Evolutionary conservation across 495 filamentous ascomycete genomes (phyloP), one percentile per base, ranked within the genome.

Genomic region (Aspergillus carlsbadensis): DNA sequence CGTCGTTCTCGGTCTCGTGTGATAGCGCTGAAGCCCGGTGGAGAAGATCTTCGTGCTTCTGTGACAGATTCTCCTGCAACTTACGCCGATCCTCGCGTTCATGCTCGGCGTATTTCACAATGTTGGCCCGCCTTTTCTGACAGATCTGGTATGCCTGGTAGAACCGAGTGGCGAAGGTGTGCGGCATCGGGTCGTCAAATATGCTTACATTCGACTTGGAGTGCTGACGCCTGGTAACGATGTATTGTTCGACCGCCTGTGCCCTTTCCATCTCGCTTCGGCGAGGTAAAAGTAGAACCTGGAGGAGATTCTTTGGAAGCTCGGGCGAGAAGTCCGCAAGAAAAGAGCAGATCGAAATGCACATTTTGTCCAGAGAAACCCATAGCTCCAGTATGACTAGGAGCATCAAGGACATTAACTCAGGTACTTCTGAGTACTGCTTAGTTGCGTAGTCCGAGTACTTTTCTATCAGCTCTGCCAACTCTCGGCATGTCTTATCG

Each of bases 361-460:
- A 79, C n/a, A 71, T 64, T 39, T 70, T 78, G 57, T 89, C 85
- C 34, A 73, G 59, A 22, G 80, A 76, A 29, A 84, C 56, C 84
- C 84, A 89, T 0, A 88, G 59, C 29, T 88, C 82, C 60, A 87
- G 61, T 7, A 78, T 66, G 0, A 72, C 80, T 21, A 89, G 69
- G 5, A 81, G 47, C 80, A 87, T 82, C 0, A 77, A 43, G 3
- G 86, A 88, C 13, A 77, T 61, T 1, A 60, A 63, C 56, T 81
- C 79, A 5, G 82, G 78, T 39, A 74, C 74, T 0, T 53, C 58
- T 1, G 15, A 15, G 57, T 85, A 87, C 10, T 42, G 17, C 11
- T 21, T 21, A 20, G 15, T 37, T 17, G 71, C 78, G 35, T 46
- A 29, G 8, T n/a, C 21, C 10, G 45, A 35, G 51, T 82, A 83